A percentile compares a stretch with the other conserved stretches of the same genome.
Conservation (phyloP, 306 rosid genomes). For the Datisca glomerata region DNA sequence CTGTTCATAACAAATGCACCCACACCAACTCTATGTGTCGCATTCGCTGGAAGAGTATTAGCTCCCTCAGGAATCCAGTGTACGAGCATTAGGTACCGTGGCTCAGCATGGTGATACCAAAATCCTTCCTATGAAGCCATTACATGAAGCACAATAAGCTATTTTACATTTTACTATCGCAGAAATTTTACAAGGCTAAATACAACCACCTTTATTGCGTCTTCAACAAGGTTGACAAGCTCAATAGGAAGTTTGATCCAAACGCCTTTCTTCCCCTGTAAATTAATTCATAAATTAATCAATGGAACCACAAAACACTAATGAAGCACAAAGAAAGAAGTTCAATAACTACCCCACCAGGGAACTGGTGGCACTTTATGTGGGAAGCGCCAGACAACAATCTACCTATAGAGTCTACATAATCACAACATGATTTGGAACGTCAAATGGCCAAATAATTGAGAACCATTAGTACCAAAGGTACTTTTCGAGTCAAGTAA, state of each 20-base stretch:
- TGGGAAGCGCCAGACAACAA: too few species aligned
- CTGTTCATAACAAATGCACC: slow-evolving; percentile 62
- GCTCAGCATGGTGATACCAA: slow-evolving; percentile 88
- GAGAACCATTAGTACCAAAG: too few species aligned
- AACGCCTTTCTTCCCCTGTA: slow-evolving; percentile 59
- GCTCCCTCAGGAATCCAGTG: slow-evolving; percentile 57
- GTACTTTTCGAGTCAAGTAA: too few species aligned
- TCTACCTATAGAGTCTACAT: too few species aligned
- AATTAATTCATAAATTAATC: not conserved
- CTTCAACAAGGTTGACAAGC: slow-evolving; percentile 43
- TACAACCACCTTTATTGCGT: slow-evolving; percentile 44
- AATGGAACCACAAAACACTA: slow-evolving; percentile 1
- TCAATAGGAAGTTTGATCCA: slow-evolving; percentile 68
- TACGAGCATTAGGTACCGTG: slow-evolving; percentile 69
- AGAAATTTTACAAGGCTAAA: not conserved
- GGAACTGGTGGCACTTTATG: too few species aligned
- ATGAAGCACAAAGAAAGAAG: not conserved
- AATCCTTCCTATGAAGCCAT: slow-evolving; percentile 57
- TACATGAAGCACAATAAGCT: not conserved
- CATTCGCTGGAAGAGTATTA: slow-evolving; percentile 65
- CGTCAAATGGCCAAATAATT: too few species aligned
- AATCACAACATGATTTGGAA: too few species aligned
- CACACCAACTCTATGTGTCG: slow-evolving; percentile 65
- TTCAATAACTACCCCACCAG: not conserved
- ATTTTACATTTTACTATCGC: too few species aligned